phyloP scores from a whole-genome alignment of 495 filamentous ascomycete species.

The Astrothelium subdiscretum region DNA sequence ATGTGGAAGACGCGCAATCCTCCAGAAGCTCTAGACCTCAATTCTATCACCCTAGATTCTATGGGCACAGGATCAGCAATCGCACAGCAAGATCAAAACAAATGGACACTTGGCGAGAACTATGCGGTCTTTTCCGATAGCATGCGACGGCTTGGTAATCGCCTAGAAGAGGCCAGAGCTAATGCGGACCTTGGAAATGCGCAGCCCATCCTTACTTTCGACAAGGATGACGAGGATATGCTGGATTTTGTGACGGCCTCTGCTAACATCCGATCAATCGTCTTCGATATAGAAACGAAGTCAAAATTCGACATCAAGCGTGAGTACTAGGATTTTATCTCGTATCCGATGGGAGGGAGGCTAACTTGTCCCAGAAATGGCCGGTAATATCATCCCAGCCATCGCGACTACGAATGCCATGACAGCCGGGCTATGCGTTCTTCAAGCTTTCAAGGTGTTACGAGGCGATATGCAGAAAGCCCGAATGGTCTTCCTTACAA shows the following conservation, averaged over 20 bases:
- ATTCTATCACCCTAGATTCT: constrained; percentile 34
- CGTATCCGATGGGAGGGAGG: background rate
- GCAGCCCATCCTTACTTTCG: constrained; percentile 64
- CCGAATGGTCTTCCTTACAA: constrained; percentile 63
- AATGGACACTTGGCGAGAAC: constrained; percentile 77
- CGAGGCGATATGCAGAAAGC: constrained; percentile 52
- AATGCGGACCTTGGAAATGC: constrained; percentile 35
- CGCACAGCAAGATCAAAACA: constrained; percentile 54
- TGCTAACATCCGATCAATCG: constrained; percentile 72
- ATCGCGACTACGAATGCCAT: constrained; percentile 98
- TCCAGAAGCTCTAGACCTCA: constrained; percentile 50
- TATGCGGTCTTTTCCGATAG: constrained; percentile 78
- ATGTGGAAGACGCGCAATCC: constrained; percentile 85
- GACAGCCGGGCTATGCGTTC: constrained; percentile 81
- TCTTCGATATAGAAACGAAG: constrained; percentile 77
- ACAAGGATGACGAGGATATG: constrained; percentile 95
- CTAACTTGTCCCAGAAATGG: constrained; percentile 50
- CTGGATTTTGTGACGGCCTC: constrained; percentile 88
- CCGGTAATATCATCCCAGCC: constrained; percentile 95
- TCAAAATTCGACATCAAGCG: constrained; percentile 94
- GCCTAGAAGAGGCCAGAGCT: constrained; percentile 50
- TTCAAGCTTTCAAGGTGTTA: constrained; percentile 88
- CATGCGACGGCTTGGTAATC: constrained; percentile 60
- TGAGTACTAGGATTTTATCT: background rate
- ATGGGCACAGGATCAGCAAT: constrained; percentile 41